Conservation (phyloP, 495 filamentous ascomycete genomes). For the Xylaria nigripes region DNA sequence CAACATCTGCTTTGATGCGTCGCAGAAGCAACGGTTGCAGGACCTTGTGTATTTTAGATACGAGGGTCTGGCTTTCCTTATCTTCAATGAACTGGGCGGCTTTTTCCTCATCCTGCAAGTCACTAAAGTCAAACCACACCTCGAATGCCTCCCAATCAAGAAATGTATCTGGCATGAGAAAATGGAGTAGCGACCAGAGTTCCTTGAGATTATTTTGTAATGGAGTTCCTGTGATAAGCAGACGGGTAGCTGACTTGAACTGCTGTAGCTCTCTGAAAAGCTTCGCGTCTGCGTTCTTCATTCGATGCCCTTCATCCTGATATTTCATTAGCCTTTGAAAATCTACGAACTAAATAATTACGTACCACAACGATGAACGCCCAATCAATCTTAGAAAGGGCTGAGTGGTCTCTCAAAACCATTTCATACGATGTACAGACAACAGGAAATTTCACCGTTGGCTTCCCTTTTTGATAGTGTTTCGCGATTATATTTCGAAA, state of each 20-base stretch:
- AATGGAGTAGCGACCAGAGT: conserved; percentile 91
- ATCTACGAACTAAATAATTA: conserved; percentile 2
- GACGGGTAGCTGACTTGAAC: conserved; percentile 79
- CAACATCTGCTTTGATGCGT: conserved; percentile 87
- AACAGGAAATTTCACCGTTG: conserved; percentile 66
- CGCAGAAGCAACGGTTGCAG: conserved; percentile 86
- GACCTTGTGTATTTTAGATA: conserved; percentile 84
- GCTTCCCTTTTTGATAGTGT: conserved; percentile 37
- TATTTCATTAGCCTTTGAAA: not conserved
- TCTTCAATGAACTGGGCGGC: conserved; percentile 65
- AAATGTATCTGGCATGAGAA: conserved; percentile 86
- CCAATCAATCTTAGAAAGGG: conserved; percentile 76
- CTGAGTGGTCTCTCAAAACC: conserved; percentile 79
- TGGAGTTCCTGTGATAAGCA: conserved; percentile 91
- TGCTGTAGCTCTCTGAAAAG: conserved; percentile 79
- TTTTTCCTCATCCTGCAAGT: conserved; percentile 64
- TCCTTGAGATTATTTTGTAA: conserved; percentile 94
- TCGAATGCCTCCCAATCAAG: conserved; percentile 84
- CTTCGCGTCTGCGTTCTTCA: conserved; percentile 94
- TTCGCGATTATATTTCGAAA: conserved; percentile 56
- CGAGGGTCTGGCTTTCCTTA: conserved; percentile 71
- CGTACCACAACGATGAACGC: conserved; percentile 91
- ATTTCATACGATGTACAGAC: conserved; percentile 95
- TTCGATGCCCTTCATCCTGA: conserved; percentile 87
- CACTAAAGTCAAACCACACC: conserved; percentile 92